Evolutionary conservation across 139 green algal species (phyloP).

Genomic region (Auxenochlorella pyrenoidosa): DNA sequence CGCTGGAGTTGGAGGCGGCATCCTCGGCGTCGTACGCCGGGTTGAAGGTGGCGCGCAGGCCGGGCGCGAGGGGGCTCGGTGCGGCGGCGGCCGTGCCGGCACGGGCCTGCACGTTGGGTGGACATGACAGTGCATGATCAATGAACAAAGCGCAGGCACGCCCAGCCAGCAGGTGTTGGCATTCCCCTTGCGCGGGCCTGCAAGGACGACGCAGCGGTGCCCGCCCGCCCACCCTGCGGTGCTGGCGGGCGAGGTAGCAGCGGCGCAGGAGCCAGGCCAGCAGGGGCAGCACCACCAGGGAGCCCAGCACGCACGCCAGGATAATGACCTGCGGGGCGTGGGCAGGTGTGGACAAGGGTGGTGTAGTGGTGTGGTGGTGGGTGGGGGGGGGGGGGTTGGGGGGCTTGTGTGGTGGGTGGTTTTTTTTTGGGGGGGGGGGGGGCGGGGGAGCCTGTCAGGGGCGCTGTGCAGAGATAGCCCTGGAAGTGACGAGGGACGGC

Average conservation of each 20-base stretch:
- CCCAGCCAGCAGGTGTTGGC: too few species aligned
- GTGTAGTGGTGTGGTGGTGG: not conserved
- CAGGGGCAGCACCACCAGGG: slow-evolving; percentile 27
- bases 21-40: not conserved
- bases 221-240: slow-evolving; percentile 22
- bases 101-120: not conserved
- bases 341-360: too few species aligned
- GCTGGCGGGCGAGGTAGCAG: slow-evolving; percentile 13
- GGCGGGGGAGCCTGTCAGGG: too few species aligned
- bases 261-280: slow-evolving; percentile 16
- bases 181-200: too few species aligned
- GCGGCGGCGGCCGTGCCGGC: not conserved
- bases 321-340: slow-evolving; percentile 35
- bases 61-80: not conserved
- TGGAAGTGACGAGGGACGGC: too few species aligned
- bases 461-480: too few species aligned
- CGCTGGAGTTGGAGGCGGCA: not conserved
- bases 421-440: too few species aligned
- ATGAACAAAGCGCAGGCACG: too few species aligned
- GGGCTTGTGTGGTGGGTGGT: too few species aligned
- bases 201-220: too few species aligned
- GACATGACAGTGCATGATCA: too few species aligned
- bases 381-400: too few species aligned
- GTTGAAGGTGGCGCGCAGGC: not conserved
- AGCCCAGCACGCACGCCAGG: slow-evolving; percentile 34